Evolutionary conservation across 1,139 yeast genomes (phyloP).

Genomic region (Candida pseudocylindracea): DNA sequence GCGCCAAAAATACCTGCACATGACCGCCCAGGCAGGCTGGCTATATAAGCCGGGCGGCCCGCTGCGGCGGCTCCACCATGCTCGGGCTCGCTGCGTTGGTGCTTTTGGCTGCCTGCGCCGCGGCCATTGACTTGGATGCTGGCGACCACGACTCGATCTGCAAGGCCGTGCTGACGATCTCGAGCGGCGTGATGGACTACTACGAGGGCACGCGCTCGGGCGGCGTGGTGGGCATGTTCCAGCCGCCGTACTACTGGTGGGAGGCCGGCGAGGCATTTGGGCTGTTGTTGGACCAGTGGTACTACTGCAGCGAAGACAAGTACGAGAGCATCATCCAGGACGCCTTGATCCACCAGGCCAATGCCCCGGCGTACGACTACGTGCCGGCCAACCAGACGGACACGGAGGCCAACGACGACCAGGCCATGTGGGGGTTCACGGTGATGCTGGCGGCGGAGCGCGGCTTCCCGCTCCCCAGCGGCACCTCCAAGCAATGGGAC

Average conservation of each 20-base stretch:
- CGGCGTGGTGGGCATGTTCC: slow-evolving; percentile 59
- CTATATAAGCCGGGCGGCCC: too few species aligned
- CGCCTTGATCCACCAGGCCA: slow-evolving; percentile 44
- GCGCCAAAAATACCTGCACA: too few species aligned
- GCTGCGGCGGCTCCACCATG: too few species aligned
- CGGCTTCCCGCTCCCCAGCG: slow-evolving; percentile 23
- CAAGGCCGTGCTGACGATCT: slow-evolving; percentile 31
- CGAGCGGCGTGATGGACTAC: slow-evolving; percentile 48
- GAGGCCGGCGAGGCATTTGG: slow-evolving; percentile 85
- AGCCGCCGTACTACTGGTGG: slow-evolving; percentile 80
- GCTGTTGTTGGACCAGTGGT: slow-evolving; percentile 42
- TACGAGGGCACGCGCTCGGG: slow-evolving; percentile 45
- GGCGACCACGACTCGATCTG: slow-evolving; percentile 15
- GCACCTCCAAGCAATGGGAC: too few species aligned
- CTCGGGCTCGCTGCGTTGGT: too few species aligned
- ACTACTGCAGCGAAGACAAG: slow-evolving; percentile 34
- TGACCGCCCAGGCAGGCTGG: too few species aligned
- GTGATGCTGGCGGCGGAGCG: slow-evolving; percentile 70
- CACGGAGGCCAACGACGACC: slow-evolving; percentile 84
- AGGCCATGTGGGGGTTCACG: slow-evolving; percentile 77
- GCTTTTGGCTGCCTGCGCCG: too few species aligned
- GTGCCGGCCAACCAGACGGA: slow-evolving; percentile 57
- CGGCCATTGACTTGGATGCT: too few species aligned
- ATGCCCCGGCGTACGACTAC: slow-evolving; percentile 34
- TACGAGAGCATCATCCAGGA: slow-evolving; percentile 11